Base-by-base conservation (phyloP, 495 filamentous ascomycete genomes). In the Saxophila tyrrhenica region DNA sequence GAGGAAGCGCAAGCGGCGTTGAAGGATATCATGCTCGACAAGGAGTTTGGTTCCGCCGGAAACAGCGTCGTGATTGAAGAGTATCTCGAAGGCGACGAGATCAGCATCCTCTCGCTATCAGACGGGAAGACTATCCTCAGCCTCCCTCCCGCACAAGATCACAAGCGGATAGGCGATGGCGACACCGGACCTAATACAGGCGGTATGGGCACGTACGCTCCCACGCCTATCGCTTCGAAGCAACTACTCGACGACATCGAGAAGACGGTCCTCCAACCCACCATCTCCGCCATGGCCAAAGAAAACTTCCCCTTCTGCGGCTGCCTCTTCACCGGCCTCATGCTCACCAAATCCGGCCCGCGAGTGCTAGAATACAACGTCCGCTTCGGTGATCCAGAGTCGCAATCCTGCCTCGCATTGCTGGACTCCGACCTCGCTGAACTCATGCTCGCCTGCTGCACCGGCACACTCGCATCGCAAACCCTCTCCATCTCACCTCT, bases 321-420 rank as follows among this genome's bases (percentile, higher is more conserved):
- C 57, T 80, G 89, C 49, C 77, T 98, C 20, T 98, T 97, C 69
- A 97, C 92, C 10, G 92, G 94, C 25, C 72, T 97, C 3, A 98
- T 97, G 92, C 86, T 98, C 71, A 94, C 90, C 43, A 78, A 82
- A 62, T 70, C 78, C 57, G 92, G 92, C 0, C 84, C 92, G 3
- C 94, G 89, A 72, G 82, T 85, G 7, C 78, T 98, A 24, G 92
- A 98, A 69, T 98, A 98, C 72, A 98, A 98, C 62, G 90, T 95
- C 48, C 83, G 92, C 51, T 95, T 95, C 58, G 92, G 92, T 29
- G 91, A 98, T 61, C 92, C 92, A 19, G 92, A 98, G 70, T 94
- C 89, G 0, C 91, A 98, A 72, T 96, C 88, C 11, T 76, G 95
- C 7, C 74, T 98, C 7, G 84, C 89, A 15, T 75, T 97, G 19